Percentiles rank a stretch among this genome's conserved stretches.
phyloP scores from a whole-genome alignment of 257 asterid genomes.

The Solanum chiquidenum region DNA sequence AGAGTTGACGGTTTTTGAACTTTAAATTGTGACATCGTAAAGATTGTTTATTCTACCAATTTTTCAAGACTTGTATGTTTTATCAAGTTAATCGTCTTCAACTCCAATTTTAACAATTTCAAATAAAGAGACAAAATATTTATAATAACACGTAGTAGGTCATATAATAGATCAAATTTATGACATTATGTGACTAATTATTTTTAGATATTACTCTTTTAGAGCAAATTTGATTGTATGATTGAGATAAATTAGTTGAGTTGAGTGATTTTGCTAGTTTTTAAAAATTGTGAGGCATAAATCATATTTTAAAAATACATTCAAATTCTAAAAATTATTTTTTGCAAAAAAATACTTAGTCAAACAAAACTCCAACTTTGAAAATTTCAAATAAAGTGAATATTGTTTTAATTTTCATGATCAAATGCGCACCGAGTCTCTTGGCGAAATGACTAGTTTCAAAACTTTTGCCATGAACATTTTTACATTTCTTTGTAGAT shows the following conservation, averaged over 20 bases:
- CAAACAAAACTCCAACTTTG: neutral
- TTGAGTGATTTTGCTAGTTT: no score
- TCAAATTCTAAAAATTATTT: no score
- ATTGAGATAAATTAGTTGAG: no score
- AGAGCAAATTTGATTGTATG: no score
- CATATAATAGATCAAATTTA: neutral
- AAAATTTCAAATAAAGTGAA: neutral
- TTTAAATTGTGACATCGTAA: neutral
- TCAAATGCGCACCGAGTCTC: neutral
- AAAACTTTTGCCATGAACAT: neutral
- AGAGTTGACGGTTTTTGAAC: neutral
- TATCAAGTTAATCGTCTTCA: neutral
- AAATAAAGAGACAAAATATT: no score
- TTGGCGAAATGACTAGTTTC: neutral
- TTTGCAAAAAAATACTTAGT: neutral
- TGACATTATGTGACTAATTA: neutral
- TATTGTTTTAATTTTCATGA: neutral
- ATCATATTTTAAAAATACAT: neutral
- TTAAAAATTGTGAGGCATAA: neutral
- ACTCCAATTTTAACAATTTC: neutral
- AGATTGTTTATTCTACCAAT: neutral
- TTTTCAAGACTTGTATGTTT: no score
- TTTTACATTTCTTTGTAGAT: neutral
- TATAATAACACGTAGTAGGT: neutral
- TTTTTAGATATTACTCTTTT: neutral